Conservation (phyloP, 1,284 basidiomycete genomes). For the Peniophora sp. region DNA sequence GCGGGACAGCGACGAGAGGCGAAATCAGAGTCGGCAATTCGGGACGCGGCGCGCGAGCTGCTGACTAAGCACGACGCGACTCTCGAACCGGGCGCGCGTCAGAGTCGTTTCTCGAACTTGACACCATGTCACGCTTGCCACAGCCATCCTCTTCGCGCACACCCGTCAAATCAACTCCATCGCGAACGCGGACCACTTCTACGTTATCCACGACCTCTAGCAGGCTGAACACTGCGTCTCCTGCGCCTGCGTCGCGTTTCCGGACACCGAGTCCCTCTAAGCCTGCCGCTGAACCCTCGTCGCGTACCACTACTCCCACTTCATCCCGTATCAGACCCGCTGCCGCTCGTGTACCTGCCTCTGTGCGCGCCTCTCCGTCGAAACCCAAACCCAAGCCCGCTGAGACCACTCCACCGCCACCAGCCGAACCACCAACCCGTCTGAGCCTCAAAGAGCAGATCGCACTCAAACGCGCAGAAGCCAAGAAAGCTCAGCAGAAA, state of each 20-base stretch:
- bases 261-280: slow-evolving; percentile 10
- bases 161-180: slow-evolving; percentile 17
- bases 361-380: slow-evolving; percentile 4
- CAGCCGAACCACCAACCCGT: slow-evolving; percentile 21
- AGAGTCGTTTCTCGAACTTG: neutral
- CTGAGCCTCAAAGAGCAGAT: slow-evolving; percentile 68
- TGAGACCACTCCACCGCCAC: slow-evolving; percentile 3
- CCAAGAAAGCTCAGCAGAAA: slow-evolving; percentile 42
- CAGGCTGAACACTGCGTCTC: slow-evolving; percentile 8
- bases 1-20: too few relatives aligned
- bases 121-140: slow-evolving; percentile 42
- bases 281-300: slow-evolving; percentile 14
- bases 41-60: too few relatives aligned
- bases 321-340: slow-evolving; percentile 2
- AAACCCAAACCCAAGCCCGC: slow-evolving; percentile 16
- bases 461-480: slow-evolving; percentile 65
- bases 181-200: slow-evolving; percentile 7
- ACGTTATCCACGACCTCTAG: slow-evolving; percentile 13
- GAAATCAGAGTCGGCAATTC: too few relatives aligned
- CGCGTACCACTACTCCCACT: slow-evolving; percentile 12
- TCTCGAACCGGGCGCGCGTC: slow-evolving; percentile 8
- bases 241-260: slow-evolving; percentile 14
- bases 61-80: too few relatives aligned
- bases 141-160: slow-evolving; percentile 33
- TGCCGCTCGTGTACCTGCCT: neutral